Conservation (phyloP, 2,329 filamentous ascomycete genomes). For the Exutisphaerella laricina region DNA sequence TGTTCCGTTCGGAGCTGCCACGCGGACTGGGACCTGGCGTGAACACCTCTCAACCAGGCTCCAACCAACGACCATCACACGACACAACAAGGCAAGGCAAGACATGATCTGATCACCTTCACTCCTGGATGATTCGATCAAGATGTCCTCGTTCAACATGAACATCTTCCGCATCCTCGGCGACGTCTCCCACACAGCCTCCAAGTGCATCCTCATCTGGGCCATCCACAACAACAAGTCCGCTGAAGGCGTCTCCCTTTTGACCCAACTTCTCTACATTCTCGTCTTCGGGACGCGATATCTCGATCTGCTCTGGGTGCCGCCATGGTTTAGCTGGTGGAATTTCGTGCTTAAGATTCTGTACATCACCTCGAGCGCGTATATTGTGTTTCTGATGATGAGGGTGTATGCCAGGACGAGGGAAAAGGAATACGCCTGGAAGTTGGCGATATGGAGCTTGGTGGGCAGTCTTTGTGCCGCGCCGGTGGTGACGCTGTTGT, state of each 20-base stretch:
- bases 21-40: no score
- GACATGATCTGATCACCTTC: background rate
- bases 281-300: constrained; percentile 83
- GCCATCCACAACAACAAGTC: constrained; percentile 84
- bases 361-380: constrained; percentile 77
- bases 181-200: constrained; percentile 77
- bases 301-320: constrained; percentile 58
- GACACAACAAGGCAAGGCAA: no score
- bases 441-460: constrained; percentile 67
- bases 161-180: constrained; percentile 65
- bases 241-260: constrained; percentile 84
- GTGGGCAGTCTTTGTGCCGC: constrained; percentile 60
- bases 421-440: constrained; percentile 91
- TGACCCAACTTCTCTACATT: constrained; percentile 83
- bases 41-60: no score
- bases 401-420: constrained; percentile 79
- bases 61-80: no score
- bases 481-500: constrained; percentile 67
- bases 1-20: no score
- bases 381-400: constrained; percentile 84
- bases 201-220: constrained; percentile 86
- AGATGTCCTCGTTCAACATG: constrained; percentile 19
- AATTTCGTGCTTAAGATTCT: constrained; percentile 83
- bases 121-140: constrained; percentile 3
- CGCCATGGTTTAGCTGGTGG: constrained; percentile 47